Percentiles rank a stretch among this genome's conserved stretches.
phyloP scores from a whole-genome alignment of 345 rosid species.

The Lagerstroemia speciosa region DNA sequence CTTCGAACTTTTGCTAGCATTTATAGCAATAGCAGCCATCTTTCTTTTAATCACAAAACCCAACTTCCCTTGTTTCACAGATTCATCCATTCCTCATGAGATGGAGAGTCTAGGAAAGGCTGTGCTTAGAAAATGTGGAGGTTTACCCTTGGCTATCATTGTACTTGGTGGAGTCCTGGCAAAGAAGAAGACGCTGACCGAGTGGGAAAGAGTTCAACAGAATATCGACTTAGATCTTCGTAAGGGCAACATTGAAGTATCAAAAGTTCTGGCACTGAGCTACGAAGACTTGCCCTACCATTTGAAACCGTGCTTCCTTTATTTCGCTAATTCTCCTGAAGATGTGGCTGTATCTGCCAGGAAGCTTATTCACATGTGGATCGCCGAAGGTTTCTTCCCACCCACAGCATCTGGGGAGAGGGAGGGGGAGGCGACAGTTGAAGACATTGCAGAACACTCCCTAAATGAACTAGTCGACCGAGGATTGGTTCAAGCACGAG shows the following conservation, averaged over 20 bases:
- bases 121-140: conserved; percentile 24
- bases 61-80: conserved; percentile 5
- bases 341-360: conserved; percentile 25
- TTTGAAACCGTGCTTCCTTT: conserved; percentile 27
- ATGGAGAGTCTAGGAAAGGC: conserved; percentile 22
- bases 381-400: conserved; percentile 34
- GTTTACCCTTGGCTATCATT: conserved; percentile 27
- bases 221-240: conserved; percentile 12
- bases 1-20: too few relatives aligned
- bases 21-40: too few relatives aligned
- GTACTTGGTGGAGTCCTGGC: conserved; percentile 32
- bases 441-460: conserved; percentile 18
- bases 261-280: conserved; percentile 17
- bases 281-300: conserved; percentile 22
- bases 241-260: conserved; percentile 2
- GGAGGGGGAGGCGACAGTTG: conserved; percentile 12
- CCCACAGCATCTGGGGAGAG: background rate
- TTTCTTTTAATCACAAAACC: too few relatives aligned
- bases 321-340: conserved; percentile 20
- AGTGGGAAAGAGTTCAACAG: conserved; percentile 16
- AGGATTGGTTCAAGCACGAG: conserved; percentile 25
- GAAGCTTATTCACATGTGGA: conserved; percentile 33
- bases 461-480: conserved; percentile 22
- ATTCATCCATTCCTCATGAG: background rate
- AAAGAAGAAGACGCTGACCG: conserved; percentile 11